Conservation (phyloP, 2,329 filamentous ascomycete genomes). For the Torrubiella hemipterigena region DNA sequence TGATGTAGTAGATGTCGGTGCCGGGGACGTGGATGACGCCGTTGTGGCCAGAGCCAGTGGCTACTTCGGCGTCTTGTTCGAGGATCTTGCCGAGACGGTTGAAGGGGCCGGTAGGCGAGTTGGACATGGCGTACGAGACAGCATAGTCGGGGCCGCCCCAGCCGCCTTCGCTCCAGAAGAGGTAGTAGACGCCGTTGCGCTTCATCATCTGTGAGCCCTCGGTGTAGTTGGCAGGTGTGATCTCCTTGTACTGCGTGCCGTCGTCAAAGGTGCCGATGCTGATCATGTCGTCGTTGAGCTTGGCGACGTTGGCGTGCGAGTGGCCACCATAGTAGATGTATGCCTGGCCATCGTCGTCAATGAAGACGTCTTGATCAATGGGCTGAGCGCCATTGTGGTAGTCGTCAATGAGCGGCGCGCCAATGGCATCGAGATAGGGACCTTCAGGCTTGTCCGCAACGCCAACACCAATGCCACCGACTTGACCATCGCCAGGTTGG, state of each 20-base stretch:
- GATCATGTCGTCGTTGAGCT: constrained; percentile 26
- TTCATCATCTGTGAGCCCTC: constrained; percentile 30
- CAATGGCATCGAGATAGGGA: constrained; percentile 21
- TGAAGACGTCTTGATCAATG: constrained; percentile 26
- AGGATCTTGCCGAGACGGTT: constrained; percentile 25
- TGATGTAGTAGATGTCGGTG: constrained; percentile 34
- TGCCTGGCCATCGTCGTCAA: constrained; percentile 28
- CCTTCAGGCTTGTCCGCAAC: constrained; percentile 20
- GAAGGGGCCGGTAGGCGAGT: constrained; percentile 27
- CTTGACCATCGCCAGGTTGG: constrained; percentile 17
- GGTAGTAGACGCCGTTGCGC: constrained; percentile 29
- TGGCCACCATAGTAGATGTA: constrained; percentile 30
- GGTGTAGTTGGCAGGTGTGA: constrained; percentile 28
- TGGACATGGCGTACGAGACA: constrained; percentile 30
- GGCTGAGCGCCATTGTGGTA: constrained; percentile 34
- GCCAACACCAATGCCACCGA: constrained; percentile 25
- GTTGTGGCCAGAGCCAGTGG: constrained; percentile 31
- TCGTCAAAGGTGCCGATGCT: constrained; percentile 28
- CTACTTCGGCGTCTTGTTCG: constrained; percentile 25
- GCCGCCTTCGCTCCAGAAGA: constrained; percentile 35
- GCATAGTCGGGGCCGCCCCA: constrained; percentile 35
- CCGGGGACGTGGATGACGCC: constrained; percentile 30
- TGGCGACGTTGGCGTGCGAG: constrained; percentile 26
- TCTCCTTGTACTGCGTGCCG: constrained; percentile 25
- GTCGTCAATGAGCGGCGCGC: constrained; percentile 19